Evolutionary conservation across 805 yeast species (phyloP).

Genomic region (Pichia cephalocereana): DNA sequence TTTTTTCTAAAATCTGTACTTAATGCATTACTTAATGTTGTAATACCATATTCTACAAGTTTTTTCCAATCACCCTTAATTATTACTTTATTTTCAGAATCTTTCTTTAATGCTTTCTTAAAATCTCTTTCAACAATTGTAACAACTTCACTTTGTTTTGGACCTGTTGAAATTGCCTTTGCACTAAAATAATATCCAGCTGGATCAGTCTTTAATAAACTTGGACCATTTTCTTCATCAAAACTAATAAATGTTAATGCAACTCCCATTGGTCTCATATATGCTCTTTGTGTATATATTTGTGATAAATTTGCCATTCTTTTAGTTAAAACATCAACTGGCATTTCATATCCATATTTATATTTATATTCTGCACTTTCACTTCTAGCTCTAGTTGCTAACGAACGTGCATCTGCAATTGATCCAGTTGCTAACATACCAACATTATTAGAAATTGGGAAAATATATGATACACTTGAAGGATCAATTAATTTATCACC

Average conservation of each 20-base stretch:
- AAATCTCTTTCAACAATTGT: slow-evolving; percentile 84
- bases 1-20: slow-evolving; percentile 91
- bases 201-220: slow-evolving; percentile 88
- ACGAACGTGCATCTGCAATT: slow-evolving; percentile 89
- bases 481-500: slow-evolving; percentile 93
- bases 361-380: slow-evolving; percentile 95
- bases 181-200: slow-evolving; percentile 93
- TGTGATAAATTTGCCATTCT: slow-evolving; percentile 94
- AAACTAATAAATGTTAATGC: slow-evolving; percentile 80
- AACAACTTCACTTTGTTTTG: slow-evolving; percentile 92
- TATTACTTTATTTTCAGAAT: slow-evolving; percentile 26
- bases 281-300: slow-evolving; percentile 94
- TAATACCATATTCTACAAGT: slow-evolving; percentile 83
- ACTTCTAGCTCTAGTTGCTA: slow-evolving; percentile 82
- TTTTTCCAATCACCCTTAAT: slow-evolving; percentile 80
- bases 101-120: slow-evolving; percentile 43
- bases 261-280: slow-evolving; percentile 97
- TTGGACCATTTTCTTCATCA: slow-evolving; percentile 87
- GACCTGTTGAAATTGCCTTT: slow-evolving; percentile 91
- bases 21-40: slow-evolving; percentile 74
- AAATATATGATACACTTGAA: slow-evolving; percentile 74
- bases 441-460: slow-evolving; percentile 67
- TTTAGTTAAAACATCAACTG: slow-evolving; percentile 84
- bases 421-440: slow-evolving; percentile 95
- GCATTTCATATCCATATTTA: slow-evolving; percentile 95